Conservation (phyloP, 2,329 filamentous ascomycete genomes). For the Microcera coccophila region DNA sequence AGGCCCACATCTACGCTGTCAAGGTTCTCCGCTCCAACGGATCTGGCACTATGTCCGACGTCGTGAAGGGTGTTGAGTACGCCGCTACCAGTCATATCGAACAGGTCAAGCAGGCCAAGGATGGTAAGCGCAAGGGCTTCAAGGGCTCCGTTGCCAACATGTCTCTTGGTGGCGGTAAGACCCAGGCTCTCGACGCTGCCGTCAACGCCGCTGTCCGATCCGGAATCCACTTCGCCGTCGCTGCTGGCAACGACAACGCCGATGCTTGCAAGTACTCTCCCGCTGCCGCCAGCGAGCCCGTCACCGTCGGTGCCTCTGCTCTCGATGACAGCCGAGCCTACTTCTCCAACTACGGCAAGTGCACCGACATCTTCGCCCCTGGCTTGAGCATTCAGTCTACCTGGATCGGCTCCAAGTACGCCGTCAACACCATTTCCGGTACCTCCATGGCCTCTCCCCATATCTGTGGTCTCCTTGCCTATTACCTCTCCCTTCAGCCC, state of each 20-base stretch:
- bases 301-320: slow-evolving; percentile 94
- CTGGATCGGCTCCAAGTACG: slow-evolving; percentile 95
- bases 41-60: slow-evolving; percentile 96
- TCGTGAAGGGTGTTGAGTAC: slow-evolving; percentile 97
- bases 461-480: slow-evolving; percentile 92
- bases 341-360: slow-evolving; percentile 99
- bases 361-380: slow-evolving; percentile 98
- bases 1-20: slow-evolving; percentile 93
- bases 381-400: slow-evolving; percentile 96
- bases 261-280: slow-evolving; percentile 99
- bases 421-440: slow-evolving; percentile 97
- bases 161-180: slow-evolving; percentile 98
- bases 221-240: slow-evolving; percentile 95
- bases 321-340: slow-evolving; percentile 94
- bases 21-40: slow-evolving; percentile 98
- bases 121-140: slow-evolving; percentile 90
- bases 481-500: slow-evolving; percentile 95
- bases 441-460: slow-evolving; percentile 99
- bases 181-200: slow-evolving; percentile 80
- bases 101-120: slow-evolving; percentile 74
- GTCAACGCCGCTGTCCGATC: slow-evolving; percentile 90
- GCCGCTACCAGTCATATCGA: slow-evolving; percentile 76
- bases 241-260: slow-evolving; percentile 97
- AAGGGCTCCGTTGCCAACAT: slow-evolving; percentile 99
- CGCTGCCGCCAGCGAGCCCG: slow-evolving; percentile 82